Percentiles rank a stretch among this genome's conserved stretches.
These are phyloP conservation scores for Hypoxylon sp. DNA, from an alignment of 2,329 filamentous ascomycete genomes.

Conservation along the genomic window DNA sequence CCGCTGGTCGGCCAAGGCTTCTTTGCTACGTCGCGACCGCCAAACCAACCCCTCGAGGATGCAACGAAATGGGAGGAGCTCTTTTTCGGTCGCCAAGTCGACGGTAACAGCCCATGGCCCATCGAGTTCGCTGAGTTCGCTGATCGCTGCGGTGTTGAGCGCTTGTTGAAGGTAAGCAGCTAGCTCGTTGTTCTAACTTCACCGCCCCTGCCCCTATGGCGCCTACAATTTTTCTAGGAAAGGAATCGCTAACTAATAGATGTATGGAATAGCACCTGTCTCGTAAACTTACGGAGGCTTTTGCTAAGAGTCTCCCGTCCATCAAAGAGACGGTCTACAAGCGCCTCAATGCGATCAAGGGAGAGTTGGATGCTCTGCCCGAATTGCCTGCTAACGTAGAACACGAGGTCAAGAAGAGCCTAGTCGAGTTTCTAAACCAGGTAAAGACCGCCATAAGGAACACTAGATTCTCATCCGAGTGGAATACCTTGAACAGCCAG, in stretches of 20 bases:
- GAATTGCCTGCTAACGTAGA: constrained; percentile 78
- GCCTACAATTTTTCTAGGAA: neutral
- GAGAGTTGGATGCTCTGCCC: constrained; percentile 71
- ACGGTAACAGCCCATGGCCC: constrained; percentile 60
- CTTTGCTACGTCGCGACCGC: constrained; percentile 80
- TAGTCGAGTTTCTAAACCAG: constrained; percentile 69
- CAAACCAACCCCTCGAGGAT: constrained; percentile 66
- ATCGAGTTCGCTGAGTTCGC: constrained; percentile 62
- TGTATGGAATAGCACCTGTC: constrained; percentile 61
- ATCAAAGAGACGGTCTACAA: constrained; percentile 67
- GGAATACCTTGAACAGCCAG: constrained; percentile 54
- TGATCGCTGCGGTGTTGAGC: constrained; percentile 67
- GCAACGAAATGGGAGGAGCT: constrained; percentile 66
- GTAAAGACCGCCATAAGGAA: constrained; percentile 69
- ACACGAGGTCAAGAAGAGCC: constrained; percentile 72
- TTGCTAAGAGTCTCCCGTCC: constrained; percentile 67
- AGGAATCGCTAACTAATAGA: constrained; percentile 20
- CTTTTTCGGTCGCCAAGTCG: constrained; percentile 63
- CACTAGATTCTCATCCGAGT: constrained; percentile 57
- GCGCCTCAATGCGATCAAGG: constrained; percentile 66
- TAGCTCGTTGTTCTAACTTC: neutral
- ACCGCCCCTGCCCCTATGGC: neutral
- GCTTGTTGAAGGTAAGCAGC: constrained; percentile 56
- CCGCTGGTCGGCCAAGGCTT: constrained; percentile 81
- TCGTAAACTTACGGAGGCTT: constrained; percentile 66